Base-by-base conservation (phyloP, 2,329 filamentous ascomycete genomes). In the Fusarium ambrosium region DNA sequence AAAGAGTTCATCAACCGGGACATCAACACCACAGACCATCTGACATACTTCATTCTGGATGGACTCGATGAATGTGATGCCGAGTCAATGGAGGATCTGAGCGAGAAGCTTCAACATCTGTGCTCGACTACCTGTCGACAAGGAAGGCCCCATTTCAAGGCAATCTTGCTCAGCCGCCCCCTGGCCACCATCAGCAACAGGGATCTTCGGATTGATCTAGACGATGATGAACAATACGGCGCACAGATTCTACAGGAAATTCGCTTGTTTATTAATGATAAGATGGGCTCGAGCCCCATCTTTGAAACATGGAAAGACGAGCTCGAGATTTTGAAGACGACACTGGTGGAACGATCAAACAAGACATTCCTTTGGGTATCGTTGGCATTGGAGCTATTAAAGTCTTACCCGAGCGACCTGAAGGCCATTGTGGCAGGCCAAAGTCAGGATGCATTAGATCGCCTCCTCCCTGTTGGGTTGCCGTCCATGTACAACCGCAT, bases 391-490 rank as follows among this genome's bases (percentile, higher is more conserved):
- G 20, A 43, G n/a, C 39, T 43, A 5, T 13, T 43, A 10, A 13
- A 43, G 1, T 20, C 9, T 3, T 4, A 20, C n/a, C 2, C 9
- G 2, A 6, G 4, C 0, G 39, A 20, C 2, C 10, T 43, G 0
- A 4, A 6, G 10, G 39, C 36, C 7, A 39, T 39, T 9, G 3
- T 39, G 16, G 4, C 36, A 39, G 36, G 36, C 36, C 36, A 9
- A 39, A 7, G 8, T 1, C 36, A 39, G 18, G 16, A 39, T 18
- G 36, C 41, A 6, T 22, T 43, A 2, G n/a, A 22, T 4, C 41
- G 41, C 5, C 41, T 43, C 11, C 41, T 43, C 10, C 41, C 41
- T 6, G 41, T 43, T 43, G 41, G 41, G 4, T 2, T 43, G 1
- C n/a, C n/a, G 11, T 22, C 41, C 2, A 43, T 43, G 10, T 43